Evolutionary conservation across 1,139 yeast species (phyloP).

Genomic region (Hansenula sp.): DNA sequence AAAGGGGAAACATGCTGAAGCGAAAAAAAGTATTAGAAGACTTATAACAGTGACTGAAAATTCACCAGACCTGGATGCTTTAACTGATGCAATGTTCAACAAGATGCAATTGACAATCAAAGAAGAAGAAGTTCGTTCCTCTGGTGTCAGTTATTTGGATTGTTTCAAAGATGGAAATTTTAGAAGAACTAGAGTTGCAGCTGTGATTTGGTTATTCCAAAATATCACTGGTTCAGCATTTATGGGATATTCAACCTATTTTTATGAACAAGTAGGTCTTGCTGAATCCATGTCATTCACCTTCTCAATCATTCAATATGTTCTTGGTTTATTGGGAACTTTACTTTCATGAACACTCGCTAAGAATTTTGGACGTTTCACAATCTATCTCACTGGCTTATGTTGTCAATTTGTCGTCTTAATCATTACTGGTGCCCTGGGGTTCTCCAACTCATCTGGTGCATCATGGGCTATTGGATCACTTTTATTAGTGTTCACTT

Average conservation of each 20-base stretch:
- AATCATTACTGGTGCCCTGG: constrained; percentile 31
- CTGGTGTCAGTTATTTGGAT: constrained; percentile 31
- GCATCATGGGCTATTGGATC: constrained; percentile 25
- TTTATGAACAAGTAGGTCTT: constrained; percentile 33
- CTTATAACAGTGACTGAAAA: constrained; percentile 6
- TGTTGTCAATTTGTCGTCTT: constrained; percentile 24
- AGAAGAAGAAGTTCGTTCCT: constrained; percentile 22
- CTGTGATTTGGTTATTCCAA: constrained; percentile 44
- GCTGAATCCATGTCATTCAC: constrained; percentile 25
- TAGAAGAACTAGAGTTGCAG: constrained; percentile 50
- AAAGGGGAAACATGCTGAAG: not conserved
- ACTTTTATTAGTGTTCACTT: constrained; percentile 30
- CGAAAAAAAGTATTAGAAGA: constrained; percentile 11
- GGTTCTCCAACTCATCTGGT: constrained; percentile 15
- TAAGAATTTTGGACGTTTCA: constrained; percentile 26
- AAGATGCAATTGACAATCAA: constrained; percentile 28
- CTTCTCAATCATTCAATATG: constrained; percentile 28
- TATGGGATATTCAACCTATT: constrained; percentile 40
- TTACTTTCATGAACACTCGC: constrained; percentile 25
- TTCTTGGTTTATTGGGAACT: constrained; percentile 29
- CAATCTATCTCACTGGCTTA: constrained; percentile 29
- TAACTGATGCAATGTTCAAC: constrained; percentile 21
- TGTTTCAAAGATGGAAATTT: constrained; percentile 43
- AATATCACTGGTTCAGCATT: constrained; percentile 47
- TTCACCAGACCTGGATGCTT: constrained; percentile 10